Evolutionary conservation across 768 basidiomycete genomes (phyloP).

Genomic region (Termitomyces sp.): DNA sequence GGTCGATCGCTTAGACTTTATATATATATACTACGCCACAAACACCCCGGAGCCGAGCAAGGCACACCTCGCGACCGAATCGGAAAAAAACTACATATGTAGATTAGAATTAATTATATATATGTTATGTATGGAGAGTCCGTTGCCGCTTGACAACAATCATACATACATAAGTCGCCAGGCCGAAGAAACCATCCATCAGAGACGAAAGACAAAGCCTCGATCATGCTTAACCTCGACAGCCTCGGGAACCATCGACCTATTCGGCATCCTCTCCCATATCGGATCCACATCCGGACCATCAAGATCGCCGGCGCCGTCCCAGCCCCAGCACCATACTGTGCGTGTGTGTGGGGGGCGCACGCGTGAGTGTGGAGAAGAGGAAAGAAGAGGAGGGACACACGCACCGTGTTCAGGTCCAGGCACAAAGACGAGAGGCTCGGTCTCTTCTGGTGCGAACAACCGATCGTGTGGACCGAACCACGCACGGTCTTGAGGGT

Average conservation of each 20-base stretch:
- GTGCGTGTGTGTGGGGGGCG: constrained; percentile 4
- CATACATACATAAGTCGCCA: too few species aligned
- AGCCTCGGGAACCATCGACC: constrained; percentile 50
- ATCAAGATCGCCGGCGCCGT: constrained; percentile 96
- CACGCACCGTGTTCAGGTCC: constrained; percentile 86
- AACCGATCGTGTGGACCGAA: constrained; percentile 96
- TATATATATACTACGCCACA: too few species aligned
- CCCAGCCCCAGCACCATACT: constrained; percentile 99
- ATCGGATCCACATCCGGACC: constrained; percentile 98
- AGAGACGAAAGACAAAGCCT: too few species aligned
- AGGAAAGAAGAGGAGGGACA: neutral
- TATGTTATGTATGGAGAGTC: too few species aligned
- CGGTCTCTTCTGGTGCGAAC: constrained; percentile 85
- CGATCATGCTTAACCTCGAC: constrained; percentile 74
- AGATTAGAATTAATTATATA: too few species aligned
- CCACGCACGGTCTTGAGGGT: constrained; percentile 97
- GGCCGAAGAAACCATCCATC: too few species aligned
- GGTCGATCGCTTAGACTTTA: too few species aligned
- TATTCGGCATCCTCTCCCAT: constrained; percentile 84
- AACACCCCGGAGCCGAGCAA: too few species aligned
- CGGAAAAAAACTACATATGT: too few species aligned
- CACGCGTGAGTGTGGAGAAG: neutral
- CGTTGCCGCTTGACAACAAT: too few species aligned
- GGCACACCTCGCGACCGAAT: too few species aligned
- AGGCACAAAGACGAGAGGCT: constrained; percentile 67